phyloP scores from a whole-genome alignment of 441 rosid genomes.

The Populus tomentosa region DNA sequence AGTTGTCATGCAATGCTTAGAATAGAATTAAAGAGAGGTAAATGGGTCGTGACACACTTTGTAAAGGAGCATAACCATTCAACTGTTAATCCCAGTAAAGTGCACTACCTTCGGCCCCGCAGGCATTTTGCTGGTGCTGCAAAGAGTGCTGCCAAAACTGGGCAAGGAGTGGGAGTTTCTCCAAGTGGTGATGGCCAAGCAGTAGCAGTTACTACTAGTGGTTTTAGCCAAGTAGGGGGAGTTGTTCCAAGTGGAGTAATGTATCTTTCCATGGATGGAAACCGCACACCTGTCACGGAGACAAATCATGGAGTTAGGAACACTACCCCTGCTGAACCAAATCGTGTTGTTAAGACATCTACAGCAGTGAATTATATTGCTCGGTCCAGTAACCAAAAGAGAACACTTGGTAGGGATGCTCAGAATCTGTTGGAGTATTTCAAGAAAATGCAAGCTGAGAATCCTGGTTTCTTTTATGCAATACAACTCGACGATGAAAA shows the following conservation, averaged over 20 bases:
- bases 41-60: constrained; percentile 82
- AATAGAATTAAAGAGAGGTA: constrained; percentile 55
- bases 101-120: constrained; percentile 74
- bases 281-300: constrained; percentile 35
- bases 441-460: constrained; percentile 93
- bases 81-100: constrained; percentile 46
- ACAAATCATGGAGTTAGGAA: constrained; percentile 43
- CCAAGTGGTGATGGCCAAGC: background rate
- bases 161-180: background rate
- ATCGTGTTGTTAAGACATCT: constrained; percentile 30
- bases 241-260: constrained; percentile 49
- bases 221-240: constrained; percentile 10
- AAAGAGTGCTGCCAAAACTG: constrained; percentile 43
- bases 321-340: constrained; percentile 37
- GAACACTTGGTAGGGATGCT: constrained; percentile 80
- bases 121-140: constrained; percentile 78
- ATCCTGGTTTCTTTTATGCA: constrained; percentile 95
- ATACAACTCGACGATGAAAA: constrained; percentile 89
- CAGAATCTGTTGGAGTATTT: constrained; percentile 87
- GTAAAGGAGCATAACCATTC: constrained; percentile 80
- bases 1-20: constrained; percentile 76
- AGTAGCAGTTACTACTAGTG: background rate
- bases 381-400: constrained; percentile 45
- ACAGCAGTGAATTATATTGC: constrained; percentile 38
- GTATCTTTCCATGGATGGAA: constrained; percentile 78